Evolutionary conservation across 106 monocot species (phyloP), one percentile per base, ranked within the genome.

Genomic region (Posidonia australis): DNA sequence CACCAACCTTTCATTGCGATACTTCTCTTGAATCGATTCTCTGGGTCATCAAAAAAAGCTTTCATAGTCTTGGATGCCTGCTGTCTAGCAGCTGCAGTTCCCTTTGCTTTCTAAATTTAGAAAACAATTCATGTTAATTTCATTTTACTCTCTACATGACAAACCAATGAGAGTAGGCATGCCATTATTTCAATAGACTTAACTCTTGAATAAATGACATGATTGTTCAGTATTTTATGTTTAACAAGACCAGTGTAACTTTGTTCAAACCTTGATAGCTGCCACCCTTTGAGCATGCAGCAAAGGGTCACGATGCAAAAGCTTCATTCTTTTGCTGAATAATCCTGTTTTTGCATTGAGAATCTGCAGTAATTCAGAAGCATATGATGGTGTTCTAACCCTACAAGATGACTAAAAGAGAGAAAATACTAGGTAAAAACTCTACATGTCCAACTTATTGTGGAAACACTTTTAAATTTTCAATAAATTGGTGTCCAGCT

Each of bases 341-440:
- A 96, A 67, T 64, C 96, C 90, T 58, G 96, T 96, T 83, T 90
- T 90, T 49, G 84, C 90, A 90, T 96, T 96, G 13, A 96, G 86
- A 77, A 76, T 90, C 94, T 96, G 94, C 77, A 74, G 60, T 55
- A 70, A 66, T 51, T 51, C 30, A 78, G 19, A 19, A 60, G 19
- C 53, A 64, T 21, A 36, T 53, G 53, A 13, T 32, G 1, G 5
- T n/a, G 7, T 29, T 60, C 28, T 60, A 30, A 30, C 9, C 32
- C 30, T 23, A n/a, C n/a, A n/a, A n/a, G n/a, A n/a, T n/a, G n/a
- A n/a, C n/a, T n/a, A n/a, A n/a, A n/a, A n/a, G 6, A 42, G 22
- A 25, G 11, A 16, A 48, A 36, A 36, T 36, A 36, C 36, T 36
- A 36, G 36, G 5, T 36, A 36, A 4, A 7, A 4, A 36, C 7